These are phyloP conservation scores for Metschnikowia kunwiensis DNA, from an alignment of 805 yeast species.

Conservation along the genomic window DNA sequence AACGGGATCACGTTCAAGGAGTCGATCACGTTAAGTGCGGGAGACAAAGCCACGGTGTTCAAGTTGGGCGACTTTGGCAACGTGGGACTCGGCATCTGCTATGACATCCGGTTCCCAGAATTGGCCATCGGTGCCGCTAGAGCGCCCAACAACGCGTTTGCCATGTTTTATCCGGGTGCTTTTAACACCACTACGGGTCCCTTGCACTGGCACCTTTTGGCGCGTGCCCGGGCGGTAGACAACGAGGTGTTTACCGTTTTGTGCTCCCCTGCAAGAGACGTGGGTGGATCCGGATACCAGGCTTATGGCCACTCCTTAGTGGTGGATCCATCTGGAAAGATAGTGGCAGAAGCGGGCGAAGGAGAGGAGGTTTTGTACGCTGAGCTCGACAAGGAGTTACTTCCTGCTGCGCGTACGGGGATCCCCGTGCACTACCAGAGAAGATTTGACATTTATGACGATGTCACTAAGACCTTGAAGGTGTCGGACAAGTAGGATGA, in stretches of 20 bases:
- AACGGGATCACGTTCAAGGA: constrained; percentile 87
- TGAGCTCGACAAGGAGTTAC: constrained; percentile 59
- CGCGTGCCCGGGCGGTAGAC: constrained; percentile 71
- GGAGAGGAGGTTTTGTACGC: constrained; percentile 75
- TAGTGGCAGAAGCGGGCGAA: constrained; percentile 71
- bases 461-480: constrained; percentile 23
- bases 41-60: constrained; percentile 76
- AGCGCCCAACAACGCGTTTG: constrained; percentile 56
- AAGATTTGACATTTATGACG: constrained; percentile 62
- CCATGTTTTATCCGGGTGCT: constrained; percentile 81
- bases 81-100: constrained; percentile 84
- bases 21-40: constrained; percentile 70
- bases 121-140: constrained; percentile 69
- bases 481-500: constrained; percentile 10
- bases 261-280: constrained; percentile 87
- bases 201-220: constrained; percentile 75
- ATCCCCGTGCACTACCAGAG: constrained; percentile 72
- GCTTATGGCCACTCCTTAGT: constrained; percentile 68
- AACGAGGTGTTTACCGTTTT: constrained; percentile 56
- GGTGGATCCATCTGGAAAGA: constrained; percentile 59
- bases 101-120: constrained; percentile 80
- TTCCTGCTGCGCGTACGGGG: constrained; percentile 56
- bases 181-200: constrained; percentile 86
- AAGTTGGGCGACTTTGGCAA: constrained; percentile 47
- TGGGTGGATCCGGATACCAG: constrained; percentile 50